These are phyloP conservation scores for Tilletia setariae DNA, from an alignment of 1,284 basidiomycete species.

Conservation along the genomic window DNA sequence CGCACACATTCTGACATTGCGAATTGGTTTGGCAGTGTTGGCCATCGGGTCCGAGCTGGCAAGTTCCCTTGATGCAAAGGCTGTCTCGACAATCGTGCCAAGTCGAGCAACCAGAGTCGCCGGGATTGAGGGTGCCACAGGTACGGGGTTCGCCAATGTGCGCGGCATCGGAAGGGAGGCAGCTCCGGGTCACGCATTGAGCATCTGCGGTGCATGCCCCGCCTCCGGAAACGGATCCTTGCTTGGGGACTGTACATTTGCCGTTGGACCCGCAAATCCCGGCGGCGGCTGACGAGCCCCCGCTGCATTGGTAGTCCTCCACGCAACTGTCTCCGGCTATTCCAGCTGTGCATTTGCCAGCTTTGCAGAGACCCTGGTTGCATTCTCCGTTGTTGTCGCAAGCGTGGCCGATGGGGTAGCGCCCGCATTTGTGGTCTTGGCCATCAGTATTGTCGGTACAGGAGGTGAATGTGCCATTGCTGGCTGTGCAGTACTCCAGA, in stretches of 20 bases:
- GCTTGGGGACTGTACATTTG: neutral
- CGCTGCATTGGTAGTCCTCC: neutral
- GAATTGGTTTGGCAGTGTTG: neutral
- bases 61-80: neutral
- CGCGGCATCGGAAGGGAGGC: too few relatives aligned
- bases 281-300: too few relatives aligned
- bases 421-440: too few relatives aligned
- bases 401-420: neutral
- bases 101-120: neutral
- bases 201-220: neutral
- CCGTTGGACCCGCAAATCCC: neutral
- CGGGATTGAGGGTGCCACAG: neutral
- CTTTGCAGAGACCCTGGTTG: neutral
- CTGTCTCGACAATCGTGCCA: neutral
- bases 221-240: neutral
- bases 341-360: neutral
- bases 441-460: neutral
- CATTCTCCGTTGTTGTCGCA: conserved; percentile 1
- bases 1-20: neutral
- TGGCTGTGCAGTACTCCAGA: too few relatives aligned
- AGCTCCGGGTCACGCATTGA: neutral
- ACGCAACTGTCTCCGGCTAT: neutral
- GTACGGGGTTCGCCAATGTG: too few relatives aligned
- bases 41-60: neutral
- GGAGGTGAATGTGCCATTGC: too few relatives aligned